Evolutionary conservation across 441 rosid species (phyloP).

Genomic region (Isatis lusitanica): DNA sequence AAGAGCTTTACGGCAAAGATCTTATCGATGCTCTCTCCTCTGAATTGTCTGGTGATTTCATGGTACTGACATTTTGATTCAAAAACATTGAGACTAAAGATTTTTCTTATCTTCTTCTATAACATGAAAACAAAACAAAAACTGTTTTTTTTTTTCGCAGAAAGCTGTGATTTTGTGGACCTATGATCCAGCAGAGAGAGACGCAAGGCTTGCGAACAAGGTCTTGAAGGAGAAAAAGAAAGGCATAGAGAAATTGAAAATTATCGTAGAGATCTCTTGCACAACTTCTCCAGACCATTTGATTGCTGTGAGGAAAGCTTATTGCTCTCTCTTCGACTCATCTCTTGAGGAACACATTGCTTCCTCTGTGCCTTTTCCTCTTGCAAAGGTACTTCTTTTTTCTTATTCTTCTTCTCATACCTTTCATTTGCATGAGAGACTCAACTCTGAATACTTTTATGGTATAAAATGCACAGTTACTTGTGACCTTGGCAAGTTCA

Average conservation of each 20-base stretch:
- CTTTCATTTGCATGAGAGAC: background rate
- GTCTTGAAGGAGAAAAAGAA: constrained; percentile 47
- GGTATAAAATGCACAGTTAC: constrained; percentile 48
- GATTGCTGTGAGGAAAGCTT: constrained; percentile 68
- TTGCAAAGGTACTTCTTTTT: constrained; percentile 57
- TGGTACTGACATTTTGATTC: constrained; percentile 8
- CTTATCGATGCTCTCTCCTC: constrained; percentile 60
- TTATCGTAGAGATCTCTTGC: constrained; percentile 77
- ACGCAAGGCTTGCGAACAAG: constrained; percentile 69
- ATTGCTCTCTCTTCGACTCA: constrained; percentile 58
- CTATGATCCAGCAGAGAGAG: constrained; percentile 79
- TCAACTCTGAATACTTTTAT: background rate
- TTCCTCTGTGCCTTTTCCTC: constrained; percentile 44
- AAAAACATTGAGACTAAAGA: background rate
- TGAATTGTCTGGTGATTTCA: constrained; percentile 81
- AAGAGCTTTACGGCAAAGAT: constrained; percentile 52
- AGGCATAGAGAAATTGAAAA: constrained; percentile 47
- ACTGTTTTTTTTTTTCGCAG: constrained; percentile 32
- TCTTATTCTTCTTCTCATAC: background rate
- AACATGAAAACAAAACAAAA: background rate
- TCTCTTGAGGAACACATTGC: constrained; percentile 81
- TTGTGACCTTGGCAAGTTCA: constrained; percentile 69
- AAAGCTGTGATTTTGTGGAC: constrained; percentile 76
- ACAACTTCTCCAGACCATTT: constrained; percentile 73
- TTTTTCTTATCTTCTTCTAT: background rate